These are phyloP conservation scores for Saturnispora silvae DNA, from an alignment of 805 yeast genomes.

Conservation along the genomic window DNA sequence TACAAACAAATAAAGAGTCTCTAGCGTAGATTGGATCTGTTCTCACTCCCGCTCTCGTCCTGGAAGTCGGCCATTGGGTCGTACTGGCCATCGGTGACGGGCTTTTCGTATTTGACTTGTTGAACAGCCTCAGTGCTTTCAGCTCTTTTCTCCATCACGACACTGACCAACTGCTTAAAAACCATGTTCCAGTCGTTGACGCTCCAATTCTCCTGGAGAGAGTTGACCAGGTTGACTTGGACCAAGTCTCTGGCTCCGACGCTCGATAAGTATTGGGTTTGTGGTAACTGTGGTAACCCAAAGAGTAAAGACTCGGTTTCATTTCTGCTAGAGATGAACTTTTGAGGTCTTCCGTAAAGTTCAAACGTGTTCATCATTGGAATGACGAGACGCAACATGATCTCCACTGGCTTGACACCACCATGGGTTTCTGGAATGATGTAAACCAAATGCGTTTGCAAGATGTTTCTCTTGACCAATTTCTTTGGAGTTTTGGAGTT, in stretches of 20 bases:
- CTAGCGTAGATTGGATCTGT: too few species aligned
- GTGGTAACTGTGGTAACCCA: constrained; percentile 68
- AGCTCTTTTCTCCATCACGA: constrained; percentile 25
- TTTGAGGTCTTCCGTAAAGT: constrained; percentile 65
- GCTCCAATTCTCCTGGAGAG: constrained; percentile 25
- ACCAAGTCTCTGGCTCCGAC: constrained; percentile 24
- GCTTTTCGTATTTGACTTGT: constrained; percentile 15
- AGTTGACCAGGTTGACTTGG: constrained; percentile 23
- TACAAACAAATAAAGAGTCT: too few species aligned
- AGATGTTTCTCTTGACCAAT: constrained; percentile 17
- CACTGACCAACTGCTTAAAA: constrained; percentile 27
- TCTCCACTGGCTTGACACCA: constrained; percentile 62
- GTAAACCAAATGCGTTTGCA: constrained; percentile 23
- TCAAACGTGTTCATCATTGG: constrained; percentile 64
- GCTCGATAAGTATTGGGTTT: constrained; percentile 41
- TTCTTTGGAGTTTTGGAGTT: constrained; percentile 17
- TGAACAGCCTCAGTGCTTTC: constrained; percentile 15
- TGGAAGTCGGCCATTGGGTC: constrained; percentile 26
- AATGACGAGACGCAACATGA: constrained; percentile 57
- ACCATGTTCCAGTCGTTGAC: constrained; percentile 27
- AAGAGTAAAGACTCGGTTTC: constrained; percentile 49
- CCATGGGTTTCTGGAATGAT: constrained; percentile 61
- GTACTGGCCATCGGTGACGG: constrained; percentile 15
- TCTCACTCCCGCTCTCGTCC: too few species aligned
- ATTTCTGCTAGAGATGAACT: constrained; percentile 45